A percentile compares a stretch with the other conserved stretches of the same genome.
phyloP scores from a whole-genome alignment of 2,329 filamentous ascomycete species.

The Myriosclerotinia duriaeana region DNA sequence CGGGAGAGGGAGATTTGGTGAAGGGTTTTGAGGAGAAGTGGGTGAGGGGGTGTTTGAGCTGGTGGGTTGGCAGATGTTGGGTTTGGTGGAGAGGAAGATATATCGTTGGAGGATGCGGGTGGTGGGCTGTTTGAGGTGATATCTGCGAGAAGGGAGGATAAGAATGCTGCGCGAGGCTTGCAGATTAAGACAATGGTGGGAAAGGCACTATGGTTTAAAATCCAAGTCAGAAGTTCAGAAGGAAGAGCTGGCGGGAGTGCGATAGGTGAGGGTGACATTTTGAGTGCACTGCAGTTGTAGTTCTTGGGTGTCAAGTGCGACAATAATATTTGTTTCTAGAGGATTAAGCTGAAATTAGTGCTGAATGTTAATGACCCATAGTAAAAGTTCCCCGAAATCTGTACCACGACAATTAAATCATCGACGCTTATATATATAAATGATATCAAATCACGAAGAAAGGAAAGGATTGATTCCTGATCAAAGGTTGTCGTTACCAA shows the following conservation, averaged over 20 bases:
- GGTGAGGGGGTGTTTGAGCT: slow-evolving; percentile 36
- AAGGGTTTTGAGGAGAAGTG: slow-evolving; percentile 63
- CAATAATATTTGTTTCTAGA: background rate
- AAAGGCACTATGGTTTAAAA: slow-evolving; percentile 56
- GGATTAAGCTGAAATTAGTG: slow-evolving; percentile 31
- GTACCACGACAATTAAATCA: background rate
- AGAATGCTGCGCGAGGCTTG: slow-evolving; percentile 62
- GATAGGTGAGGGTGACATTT: slow-evolving; percentile 41
- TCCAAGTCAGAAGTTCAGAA: slow-evolving; percentile 62
- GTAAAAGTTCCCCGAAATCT: background rate
- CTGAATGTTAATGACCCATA: slow-evolving; percentile 32
- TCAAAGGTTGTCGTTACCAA: slow-evolving; percentile 9
- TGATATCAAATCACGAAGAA: background rate
- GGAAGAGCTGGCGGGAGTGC: slow-evolving; percentile 55
- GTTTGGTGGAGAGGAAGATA: slow-evolving; percentile 9
- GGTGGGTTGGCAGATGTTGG: background rate
- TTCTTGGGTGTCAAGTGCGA: background rate
- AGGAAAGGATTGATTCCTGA: background rate
- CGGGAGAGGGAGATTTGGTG: slow-evolving; percentile 67
- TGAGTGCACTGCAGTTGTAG: background rate
- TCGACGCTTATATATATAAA: background rate
- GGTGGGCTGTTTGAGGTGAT: slow-evolving; percentile 36
- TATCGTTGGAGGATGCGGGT: slow-evolving; percentile 18
- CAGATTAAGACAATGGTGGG: slow-evolving; percentile 72
- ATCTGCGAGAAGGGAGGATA: slow-evolving; percentile 56